Conservation (phyloP, 257 asterid genomes). For the Forsythia viridissima region DNA sequence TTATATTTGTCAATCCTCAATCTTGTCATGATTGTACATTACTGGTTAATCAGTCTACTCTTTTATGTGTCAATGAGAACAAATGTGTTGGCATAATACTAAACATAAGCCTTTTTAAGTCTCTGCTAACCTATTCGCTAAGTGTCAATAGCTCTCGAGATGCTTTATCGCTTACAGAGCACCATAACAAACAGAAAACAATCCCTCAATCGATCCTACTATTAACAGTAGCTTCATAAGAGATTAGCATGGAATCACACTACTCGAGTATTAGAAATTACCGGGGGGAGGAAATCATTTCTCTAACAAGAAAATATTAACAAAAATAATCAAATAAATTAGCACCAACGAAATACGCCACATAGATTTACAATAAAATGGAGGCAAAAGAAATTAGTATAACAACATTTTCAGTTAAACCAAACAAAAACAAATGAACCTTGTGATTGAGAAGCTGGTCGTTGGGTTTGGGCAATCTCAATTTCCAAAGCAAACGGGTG, state of each 20-base stretch:
- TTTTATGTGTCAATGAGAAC: neutral
- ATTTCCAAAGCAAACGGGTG: conserved; percentile 75
- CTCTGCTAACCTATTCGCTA: neutral
- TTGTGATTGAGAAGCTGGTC: conserved; percentile 32
- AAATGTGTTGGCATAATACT: neutral
- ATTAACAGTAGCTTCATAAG: neutral
- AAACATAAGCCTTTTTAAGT: neutral
- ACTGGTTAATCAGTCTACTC: neutral
- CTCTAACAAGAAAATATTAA: neutral
- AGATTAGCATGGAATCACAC: neutral
- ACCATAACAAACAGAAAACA: conserved; percentile 11
- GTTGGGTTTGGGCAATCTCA: conserved; percentile 50
- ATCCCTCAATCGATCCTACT: neutral
- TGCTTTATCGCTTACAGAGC: neutral
- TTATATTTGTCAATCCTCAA: neutral
- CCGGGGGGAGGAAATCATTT: neutral
- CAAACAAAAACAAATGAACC: conserved; percentile 33
- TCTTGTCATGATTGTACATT: neutral
- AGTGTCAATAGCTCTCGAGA: neutral
- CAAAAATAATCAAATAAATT: neutral
- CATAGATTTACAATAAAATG: neutral
- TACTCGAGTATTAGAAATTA: neutral
- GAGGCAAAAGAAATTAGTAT: neutral
- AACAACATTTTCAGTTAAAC: neutral
- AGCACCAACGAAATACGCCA: neutral